phyloP scores from a whole-genome alignment of 1,139 yeast genomes.

The Scheffersomyces titani region DNA sequence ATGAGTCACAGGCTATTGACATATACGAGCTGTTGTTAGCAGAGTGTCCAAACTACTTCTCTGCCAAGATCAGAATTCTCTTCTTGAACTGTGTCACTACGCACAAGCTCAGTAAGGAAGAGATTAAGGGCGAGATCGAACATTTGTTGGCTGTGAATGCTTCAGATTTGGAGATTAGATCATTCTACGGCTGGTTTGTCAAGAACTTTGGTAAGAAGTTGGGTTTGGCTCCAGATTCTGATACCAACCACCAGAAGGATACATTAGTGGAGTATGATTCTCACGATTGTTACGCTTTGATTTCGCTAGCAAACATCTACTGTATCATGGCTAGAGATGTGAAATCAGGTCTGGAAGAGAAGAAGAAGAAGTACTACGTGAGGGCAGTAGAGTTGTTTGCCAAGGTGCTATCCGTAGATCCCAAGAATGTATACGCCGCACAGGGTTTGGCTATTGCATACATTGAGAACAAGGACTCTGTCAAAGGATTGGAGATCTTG shows the following conservation, averaged over 20 bases:
- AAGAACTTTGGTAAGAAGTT: constrained; percentile 59
- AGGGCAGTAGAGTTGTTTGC: constrained; percentile 90
- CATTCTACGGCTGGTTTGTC: constrained; percentile 91
- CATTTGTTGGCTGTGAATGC: constrained; percentile 54
- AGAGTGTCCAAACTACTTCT: constrained; percentile 68
- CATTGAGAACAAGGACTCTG: constrained; percentile 80
- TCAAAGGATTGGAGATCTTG: constrained; percentile 80
- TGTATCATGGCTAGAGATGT: constrained; percentile 79
- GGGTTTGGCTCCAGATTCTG: constrained; percentile 59
- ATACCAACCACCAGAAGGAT: constrained; percentile 79
- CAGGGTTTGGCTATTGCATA: constrained; percentile 95
- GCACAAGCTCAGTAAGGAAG: constrained; percentile 36
- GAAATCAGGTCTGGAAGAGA: constrained; percentile 58
- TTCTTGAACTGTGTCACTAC: constrained; percentile 48
- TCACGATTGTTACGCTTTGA: constrained; percentile 86
- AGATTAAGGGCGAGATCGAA: constrained; percentile 54
- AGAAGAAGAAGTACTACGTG: constrained; percentile 73
- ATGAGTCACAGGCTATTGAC: constrained; percentile 46
- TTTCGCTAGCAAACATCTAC: constrained; percentile 88
- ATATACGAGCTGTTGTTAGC: constrained; percentile 58
- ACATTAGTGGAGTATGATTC: constrained; percentile 81
- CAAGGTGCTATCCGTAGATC: constrained; percentile 83
- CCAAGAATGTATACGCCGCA: constrained; percentile 91
- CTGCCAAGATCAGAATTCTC: constrained; percentile 73
- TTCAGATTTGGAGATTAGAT: constrained; percentile 77